Percentiles rank a stretch among this genome's conserved stretches.
Conservation (phyloP, 371 early-diverging fungal genomes). For the Dichotomocladium elegans region DNA sequence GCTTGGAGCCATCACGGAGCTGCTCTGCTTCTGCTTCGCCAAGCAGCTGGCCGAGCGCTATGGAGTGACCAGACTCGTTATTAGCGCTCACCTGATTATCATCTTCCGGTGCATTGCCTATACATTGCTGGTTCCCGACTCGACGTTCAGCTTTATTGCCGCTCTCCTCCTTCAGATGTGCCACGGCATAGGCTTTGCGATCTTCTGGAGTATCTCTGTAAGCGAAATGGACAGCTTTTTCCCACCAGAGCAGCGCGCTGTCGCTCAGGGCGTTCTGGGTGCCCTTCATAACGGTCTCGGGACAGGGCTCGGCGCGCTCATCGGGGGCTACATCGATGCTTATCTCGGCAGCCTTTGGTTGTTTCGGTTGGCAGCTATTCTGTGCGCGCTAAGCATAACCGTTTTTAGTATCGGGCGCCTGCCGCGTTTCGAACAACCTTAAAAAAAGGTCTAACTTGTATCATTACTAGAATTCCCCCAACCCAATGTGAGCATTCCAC, state of each 20-base stretch:
- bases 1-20: constrained; percentile 31
- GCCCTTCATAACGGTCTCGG: constrained; percentile 31
- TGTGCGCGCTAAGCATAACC: constrained; percentile 8
- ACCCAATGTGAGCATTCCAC: no score
- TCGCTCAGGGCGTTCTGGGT: constrained; percentile 41
- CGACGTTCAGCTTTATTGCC: constrained; percentile 23
- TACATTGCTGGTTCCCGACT: constrained; percentile 27
- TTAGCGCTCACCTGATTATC: constrained; percentile 36
- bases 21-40: constrained; percentile 30
- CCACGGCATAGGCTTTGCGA: constrained; percentile 28
- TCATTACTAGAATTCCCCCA: no score
- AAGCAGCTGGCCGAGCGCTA: constrained; percentile 36
- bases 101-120: constrained; percentile 34
- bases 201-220: constrained; percentile 37
- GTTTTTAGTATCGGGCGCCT: constrained; percentile 15
- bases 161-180: constrained; percentile 36
- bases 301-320: constrained; percentile 26
- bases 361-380: constrained; percentile 13
- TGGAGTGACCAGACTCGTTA: constrained; percentile 39
- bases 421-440: background rate
- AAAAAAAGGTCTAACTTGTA: background rate
- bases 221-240: constrained; percentile 36
- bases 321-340: constrained; percentile 29
- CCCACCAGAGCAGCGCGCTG: constrained; percentile 30
- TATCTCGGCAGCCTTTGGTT: constrained; percentile 18